Evolutionary conservation across 495 filamentous ascomycete species (phyloP), one percentile per base, ranked within the genome.

Genomic region (Hypoxylon lenormandii): DNA sequence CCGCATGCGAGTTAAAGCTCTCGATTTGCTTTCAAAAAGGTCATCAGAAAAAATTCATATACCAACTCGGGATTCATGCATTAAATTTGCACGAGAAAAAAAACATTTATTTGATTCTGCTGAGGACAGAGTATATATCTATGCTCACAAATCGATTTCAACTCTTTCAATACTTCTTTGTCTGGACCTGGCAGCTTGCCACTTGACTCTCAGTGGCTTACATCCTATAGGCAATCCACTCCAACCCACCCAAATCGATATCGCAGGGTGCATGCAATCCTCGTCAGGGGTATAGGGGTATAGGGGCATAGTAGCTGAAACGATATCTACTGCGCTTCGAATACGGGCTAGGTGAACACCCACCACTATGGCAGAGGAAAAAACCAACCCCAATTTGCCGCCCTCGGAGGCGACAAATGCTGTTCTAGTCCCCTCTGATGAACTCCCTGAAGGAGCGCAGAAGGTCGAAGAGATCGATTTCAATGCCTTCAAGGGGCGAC

Each of bases 401-500:
- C 93, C 93, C 23, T 75, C 84, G 21, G 85, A 85, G 46, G 93
- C 90, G 64, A 90, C 88, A 15, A 86, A 91, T 77, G 94, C 95
- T 8, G 95, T 98, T 16, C 84, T 98, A n/a, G 89, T 93, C 61
- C 86, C 90, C 36, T 98, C 95, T 2, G 89, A 89, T 37, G 90
- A 93, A 16, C 86, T 98, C 43, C 92, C 96, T 2, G 83, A 85
- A 58, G 89, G 83, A 18, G 84, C 90, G 4, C 86, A 87, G 55
- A 82, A 89, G 72, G 93, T 98, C 11, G 83, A 87, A 70, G 95
- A 96, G 36, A 84, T 97, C 52, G 96, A 98, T 72, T 98, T 97
- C 80, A 91, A 97, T 79, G 77, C 89, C 23, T 91, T 89, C 73
- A 82, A 85, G 54, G 87, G 87, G 37, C 85, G 86, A 13, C 84